Conservation (phyloP, 2,329 filamentous ascomycete genomes). For the Cylindrodendrum hubeiense region DNA sequence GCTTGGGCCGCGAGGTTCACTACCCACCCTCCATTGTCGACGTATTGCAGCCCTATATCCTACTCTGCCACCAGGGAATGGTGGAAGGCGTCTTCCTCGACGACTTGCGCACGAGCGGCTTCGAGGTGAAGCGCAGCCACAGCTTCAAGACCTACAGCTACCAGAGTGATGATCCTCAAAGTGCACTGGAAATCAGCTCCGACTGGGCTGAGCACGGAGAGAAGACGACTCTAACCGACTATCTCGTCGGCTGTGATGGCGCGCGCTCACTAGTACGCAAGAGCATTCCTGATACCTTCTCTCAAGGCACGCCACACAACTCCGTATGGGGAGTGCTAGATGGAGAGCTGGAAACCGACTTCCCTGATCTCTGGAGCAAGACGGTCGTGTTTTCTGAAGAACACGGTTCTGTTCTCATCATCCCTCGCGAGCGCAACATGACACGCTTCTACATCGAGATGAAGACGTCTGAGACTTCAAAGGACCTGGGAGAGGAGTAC, state of each 20-base stretch:
- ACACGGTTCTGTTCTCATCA: conserved; percentile 76
- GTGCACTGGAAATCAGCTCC: conserved; percentile 58
- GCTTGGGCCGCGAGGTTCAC: conserved; percentile 73
- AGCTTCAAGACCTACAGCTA: conserved; percentile 68
- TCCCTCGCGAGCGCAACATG: conserved; percentile 78
- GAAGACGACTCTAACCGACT: conserved; percentile 67
- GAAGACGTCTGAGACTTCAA: conserved; percentile 55
- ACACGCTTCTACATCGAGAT: conserved; percentile 72
- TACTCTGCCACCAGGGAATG: conserved; percentile 78
- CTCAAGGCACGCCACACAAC: conserved; percentile 65
- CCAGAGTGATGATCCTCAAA: conserved; percentile 46
- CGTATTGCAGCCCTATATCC: conserved; percentile 66
- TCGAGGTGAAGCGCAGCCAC: conserved; percentile 71
- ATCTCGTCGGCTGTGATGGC: conserved; percentile 78
- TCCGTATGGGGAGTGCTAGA: conserved; percentile 78
- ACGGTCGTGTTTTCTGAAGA: conserved; percentile 75
- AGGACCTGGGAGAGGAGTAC: conserved; percentile 68
- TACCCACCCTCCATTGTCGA: conserved; percentile 70
- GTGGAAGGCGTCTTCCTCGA: conserved; percentile 77
- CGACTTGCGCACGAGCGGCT: conserved; percentile 73
- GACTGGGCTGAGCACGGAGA: conserved; percentile 62
- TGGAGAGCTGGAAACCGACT: conserved; percentile 76
- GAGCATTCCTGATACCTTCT: conserved; percentile 67
- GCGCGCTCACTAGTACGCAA: conserved; percentile 77
- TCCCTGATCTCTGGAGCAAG: conserved; percentile 81